phyloP scores from a whole-genome alignment of 2,329 filamentous ascomycete species.

The Daldinia sp. region DNA sequence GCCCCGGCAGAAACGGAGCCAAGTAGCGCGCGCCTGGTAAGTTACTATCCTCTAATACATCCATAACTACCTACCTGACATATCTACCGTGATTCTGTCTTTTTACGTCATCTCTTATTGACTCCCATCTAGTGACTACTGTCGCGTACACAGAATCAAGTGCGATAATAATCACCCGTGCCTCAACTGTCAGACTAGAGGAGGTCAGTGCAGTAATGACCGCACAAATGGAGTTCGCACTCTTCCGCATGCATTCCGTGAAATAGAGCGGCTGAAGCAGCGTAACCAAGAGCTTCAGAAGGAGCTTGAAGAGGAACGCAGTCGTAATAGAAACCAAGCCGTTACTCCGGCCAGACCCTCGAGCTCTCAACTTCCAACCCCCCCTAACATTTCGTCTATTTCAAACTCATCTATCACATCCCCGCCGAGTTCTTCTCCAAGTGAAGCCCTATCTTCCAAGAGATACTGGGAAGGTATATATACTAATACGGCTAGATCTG shows the following conservation, averaged over 20 bases:
- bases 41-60: not conserved
- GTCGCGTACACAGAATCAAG: conserved; percentile 56
- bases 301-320: conserved; percentile 37
- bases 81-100: not conserved
- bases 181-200: conserved; percentile 53
- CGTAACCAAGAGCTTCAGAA: conserved; percentile 49
- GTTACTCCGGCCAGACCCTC: not conserved
- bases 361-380: conserved; percentile 15
- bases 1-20: conserved; percentile 34
- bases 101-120: conserved; percentile 1
- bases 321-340: conserved; percentile 14
- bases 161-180: conserved; percentile 56
- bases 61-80: not conserved
- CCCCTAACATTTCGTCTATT: conserved; percentile 11
- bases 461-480: conserved; percentile 54
- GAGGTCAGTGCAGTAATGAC: conserved; percentile 51
- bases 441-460: conserved; percentile 33
- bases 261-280: conserved; percentile 53
- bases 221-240: conserved; percentile 48
- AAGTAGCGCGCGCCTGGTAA: conserved; percentile 34
- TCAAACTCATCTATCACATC: conserved; percentile 3
- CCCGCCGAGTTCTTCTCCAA: conserved; percentile 13
- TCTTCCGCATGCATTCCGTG: conserved; percentile 47
- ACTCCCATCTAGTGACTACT: conserved; percentile 52
- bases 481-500: conserved; percentile 50